phyloP scores from a whole-genome alignment of 352 stramenopile species.

The Heterotrichella gracilis region DNA sequence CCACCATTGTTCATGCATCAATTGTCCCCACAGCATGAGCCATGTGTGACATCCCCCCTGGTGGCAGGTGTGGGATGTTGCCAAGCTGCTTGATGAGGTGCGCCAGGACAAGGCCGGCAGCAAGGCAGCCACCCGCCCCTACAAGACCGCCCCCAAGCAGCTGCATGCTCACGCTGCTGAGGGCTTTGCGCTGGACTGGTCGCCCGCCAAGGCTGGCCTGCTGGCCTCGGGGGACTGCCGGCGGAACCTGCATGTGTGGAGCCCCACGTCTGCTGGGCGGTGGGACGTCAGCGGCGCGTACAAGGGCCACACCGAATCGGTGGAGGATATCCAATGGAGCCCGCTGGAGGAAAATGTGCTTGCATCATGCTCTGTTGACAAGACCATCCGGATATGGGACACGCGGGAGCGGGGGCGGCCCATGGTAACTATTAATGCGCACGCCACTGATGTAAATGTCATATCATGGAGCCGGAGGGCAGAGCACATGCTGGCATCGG shows the following conservation, averaged over 20 bases:
- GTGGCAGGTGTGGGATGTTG: too few species aligned
- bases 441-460: constrained; percentile 77
- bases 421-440: constrained; percentile 60
- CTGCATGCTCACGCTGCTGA: constrained; percentile 74
- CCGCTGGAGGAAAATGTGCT: constrained; percentile 69
- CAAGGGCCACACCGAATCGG: constrained; percentile 47
- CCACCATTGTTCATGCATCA: too few species aligned
- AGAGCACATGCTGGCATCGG: constrained; percentile 70
- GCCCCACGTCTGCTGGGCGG: constrained; percentile 22
- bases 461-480: constrained; percentile 91
- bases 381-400: constrained; percentile 80
- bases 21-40: too few species aligned
- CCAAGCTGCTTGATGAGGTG: too few species aligned
- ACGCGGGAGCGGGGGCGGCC: constrained; percentile 44
- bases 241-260: constrained; percentile 77
- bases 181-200: constrained; percentile 95
- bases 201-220: constrained; percentile 36
- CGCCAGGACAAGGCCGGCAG: too few species aligned
- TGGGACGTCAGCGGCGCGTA: constrained; percentile 22
- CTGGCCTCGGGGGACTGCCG: constrained; percentile 75
- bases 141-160: too few species aligned
- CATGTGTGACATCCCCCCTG: too few species aligned
- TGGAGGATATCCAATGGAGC: constrained; percentile 93
- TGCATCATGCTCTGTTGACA: constrained; percentile 59
- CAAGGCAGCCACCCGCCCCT: too few species aligned